phyloP scores from a whole-genome alignment of 176 grass and related monocot species.

The Microstegium vimineum region DNA sequence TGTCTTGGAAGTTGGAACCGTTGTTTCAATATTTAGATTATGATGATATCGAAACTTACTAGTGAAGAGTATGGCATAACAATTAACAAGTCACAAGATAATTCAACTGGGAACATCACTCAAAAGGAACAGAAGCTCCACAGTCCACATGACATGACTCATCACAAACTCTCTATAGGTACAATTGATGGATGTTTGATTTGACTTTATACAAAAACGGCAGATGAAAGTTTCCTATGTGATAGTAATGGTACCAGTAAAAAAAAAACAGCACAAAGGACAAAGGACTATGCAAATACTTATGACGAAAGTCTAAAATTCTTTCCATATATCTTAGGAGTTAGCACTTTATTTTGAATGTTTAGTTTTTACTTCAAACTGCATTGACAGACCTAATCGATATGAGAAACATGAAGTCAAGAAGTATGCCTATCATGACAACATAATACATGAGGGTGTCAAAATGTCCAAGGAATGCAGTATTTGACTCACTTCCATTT shows the following conservation, averaged over 20 bases:
- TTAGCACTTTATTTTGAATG: slow-evolving; percentile 3
- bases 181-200: background rate
- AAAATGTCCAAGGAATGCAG: background rate
- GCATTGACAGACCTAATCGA: too few species aligned
- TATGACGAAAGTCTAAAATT: background rate
- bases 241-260: background rate
- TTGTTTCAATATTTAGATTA: slow-evolving; percentile 3
- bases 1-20: too few species aligned
- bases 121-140: background rate
- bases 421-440: background rate
- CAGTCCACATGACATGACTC: background rate
- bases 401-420: background rate
- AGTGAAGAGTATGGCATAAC: background rate
- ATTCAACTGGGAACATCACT: background rate
- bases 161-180: background rate
- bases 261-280: background rate
- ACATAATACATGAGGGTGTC: background rate
- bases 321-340: background rate
- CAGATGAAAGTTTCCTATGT: background rate
- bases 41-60: slow-evolving; percentile 4
- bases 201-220: background rate
- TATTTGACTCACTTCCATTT: slow-evolving; percentile 1
- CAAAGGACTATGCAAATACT: background rate
- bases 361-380: background rate
- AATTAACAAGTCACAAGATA: background rate